Conservation (phyloP, 345 rosid genomes). For the Theobroma cacao region DNA sequence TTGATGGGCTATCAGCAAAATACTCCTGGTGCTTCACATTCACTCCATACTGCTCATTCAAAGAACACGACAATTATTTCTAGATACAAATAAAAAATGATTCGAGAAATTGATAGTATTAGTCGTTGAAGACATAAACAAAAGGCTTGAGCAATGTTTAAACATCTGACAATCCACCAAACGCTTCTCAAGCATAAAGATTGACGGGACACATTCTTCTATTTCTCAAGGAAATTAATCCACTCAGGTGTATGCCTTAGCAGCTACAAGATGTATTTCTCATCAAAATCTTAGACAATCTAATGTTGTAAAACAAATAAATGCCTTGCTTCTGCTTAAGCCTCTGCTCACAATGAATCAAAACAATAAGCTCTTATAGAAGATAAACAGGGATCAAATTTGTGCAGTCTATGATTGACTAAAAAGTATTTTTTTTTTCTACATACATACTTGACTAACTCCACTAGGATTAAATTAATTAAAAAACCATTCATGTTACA, state of each 20-base stretch:
- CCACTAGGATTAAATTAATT: not conserved
- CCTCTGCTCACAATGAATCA: not conserved
- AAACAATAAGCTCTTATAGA: not conserved
- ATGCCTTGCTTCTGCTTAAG: not conserved
- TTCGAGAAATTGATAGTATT: not conserved
- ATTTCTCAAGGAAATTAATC: not conserved
- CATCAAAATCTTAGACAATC: not conserved
- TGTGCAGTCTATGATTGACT: not conserved
- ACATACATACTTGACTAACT: not conserved
- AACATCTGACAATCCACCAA: not conserved
- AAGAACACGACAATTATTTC: slow-evolving; percentile 11
- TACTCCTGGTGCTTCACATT: slow-evolving; percentile 93
- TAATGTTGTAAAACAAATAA: not conserved
- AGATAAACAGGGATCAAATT: not conserved
- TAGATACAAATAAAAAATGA: not conserved
- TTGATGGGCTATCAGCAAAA: slow-evolving; percentile 75
- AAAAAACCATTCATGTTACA: not conserved
- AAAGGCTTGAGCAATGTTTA: not conserved
- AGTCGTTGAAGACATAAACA: not conserved
- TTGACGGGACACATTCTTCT: not conserved
- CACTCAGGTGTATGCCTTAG: not conserved
- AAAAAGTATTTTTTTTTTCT: not conserved
- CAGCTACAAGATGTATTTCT: not conserved
- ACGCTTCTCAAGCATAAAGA: not conserved
- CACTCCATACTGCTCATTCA: slow-evolving; percentile 67